Percentiles rank a stretch among this genome's conserved stretches.
phyloP scores from a whole-genome alignment of 2,329 filamentous ascomycete genomes.

The Pyricularia pennisetigena region DNA sequence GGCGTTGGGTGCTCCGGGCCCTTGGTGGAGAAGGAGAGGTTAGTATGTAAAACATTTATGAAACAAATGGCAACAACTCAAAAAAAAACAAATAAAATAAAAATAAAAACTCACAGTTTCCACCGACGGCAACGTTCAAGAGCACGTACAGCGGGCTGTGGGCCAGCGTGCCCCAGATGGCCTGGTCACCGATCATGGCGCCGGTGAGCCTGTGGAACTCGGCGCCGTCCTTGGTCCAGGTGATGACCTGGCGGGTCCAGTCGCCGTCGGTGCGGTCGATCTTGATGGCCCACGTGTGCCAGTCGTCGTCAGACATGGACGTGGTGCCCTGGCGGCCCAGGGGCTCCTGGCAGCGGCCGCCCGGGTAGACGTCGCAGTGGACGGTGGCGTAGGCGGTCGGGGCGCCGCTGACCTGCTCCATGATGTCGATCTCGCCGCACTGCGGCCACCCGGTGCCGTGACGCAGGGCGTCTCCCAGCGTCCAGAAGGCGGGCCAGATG shows the following conservation, averaged over 20 bases:
- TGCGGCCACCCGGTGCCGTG: constrained; percentile 34
- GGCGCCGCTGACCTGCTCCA: constrained; percentile 40
- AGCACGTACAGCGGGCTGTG: constrained; percentile 33
- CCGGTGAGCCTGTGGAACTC: constrained; percentile 34
- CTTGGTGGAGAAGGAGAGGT: neutral
- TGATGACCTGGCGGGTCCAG: constrained; percentile 37
- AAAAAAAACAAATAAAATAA: neutral
- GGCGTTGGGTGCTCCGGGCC: constrained; percentile 23
- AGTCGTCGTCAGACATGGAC: constrained; percentile 32
- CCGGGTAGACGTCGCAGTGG: constrained; percentile 35
- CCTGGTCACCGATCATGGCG: constrained; percentile 26
- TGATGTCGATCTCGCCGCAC: constrained; percentile 42
- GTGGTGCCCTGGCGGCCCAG: constrained; percentile 25
- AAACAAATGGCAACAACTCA: neutral
- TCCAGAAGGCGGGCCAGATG: constrained; percentile 47
- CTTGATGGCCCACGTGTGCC: constrained; percentile 37
- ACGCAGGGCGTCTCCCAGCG: constrained; percentile 35
- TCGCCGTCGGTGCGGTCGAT: constrained; percentile 31
- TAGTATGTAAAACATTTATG: neutral
- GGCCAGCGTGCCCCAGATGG: constrained; percentile 33
- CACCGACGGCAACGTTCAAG: constrained; percentile 38
- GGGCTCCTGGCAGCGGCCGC: constrained; percentile 39
- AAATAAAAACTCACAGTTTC: constrained; percentile 21
- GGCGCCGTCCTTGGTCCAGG: constrained; percentile 35
- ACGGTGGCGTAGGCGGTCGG: constrained; percentile 31